A percentile compares a stretch with the other conserved stretches of the same genome.
These are phyloP conservation scores for Turnera subulata DNA, from an alignment of 345 rosid genomes.

Conservation along the genomic window DNA sequence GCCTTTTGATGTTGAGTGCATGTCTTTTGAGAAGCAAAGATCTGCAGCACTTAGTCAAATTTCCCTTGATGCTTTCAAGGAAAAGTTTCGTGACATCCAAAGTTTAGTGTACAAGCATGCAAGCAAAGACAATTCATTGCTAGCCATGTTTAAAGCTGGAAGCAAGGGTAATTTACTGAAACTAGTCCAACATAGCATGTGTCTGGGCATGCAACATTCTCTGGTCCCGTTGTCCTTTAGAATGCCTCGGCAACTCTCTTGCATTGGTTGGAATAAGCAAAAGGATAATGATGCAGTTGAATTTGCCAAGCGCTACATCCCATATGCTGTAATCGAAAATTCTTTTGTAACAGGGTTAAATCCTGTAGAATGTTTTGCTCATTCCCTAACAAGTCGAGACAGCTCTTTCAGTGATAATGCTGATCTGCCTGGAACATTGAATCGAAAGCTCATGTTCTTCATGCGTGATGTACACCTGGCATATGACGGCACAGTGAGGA, in stretches of 20 bases:
- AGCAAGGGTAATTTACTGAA: slow-evolving; percentile 87
- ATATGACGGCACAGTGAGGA: slow-evolving; percentile 88
- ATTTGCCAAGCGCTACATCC: slow-evolving; percentile 54
- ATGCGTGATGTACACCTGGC: slow-evolving; percentile 71
- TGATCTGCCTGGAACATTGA: slow-evolving; percentile 89
- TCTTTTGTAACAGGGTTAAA: slow-evolving; percentile 75
- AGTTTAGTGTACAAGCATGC: slow-evolving; percentile 62
- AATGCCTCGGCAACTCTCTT: slow-evolving; percentile 65
- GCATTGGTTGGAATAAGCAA: slow-evolving; percentile 61
- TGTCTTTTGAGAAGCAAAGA: slow-evolving; percentile 68
- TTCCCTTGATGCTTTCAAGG: slow-evolving; percentile 72
- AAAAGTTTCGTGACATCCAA: slow-evolving; percentile 70
- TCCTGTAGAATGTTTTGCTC: slow-evolving; percentile 78
- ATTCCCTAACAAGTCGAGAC: slow-evolving; percentile 77
- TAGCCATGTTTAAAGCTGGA: slow-evolving; percentile 83
- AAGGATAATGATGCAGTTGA: slow-evolving; percentile 31
- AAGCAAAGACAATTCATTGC: slow-evolving; percentile 51
- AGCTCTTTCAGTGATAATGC: slow-evolving; percentile 91
- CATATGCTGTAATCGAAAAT: slow-evolving; percentile 64
- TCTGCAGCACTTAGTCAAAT: slow-evolving; percentile 68
- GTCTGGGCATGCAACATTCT: slow-evolving; percentile 79
- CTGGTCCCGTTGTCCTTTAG: slow-evolving; percentile 75
- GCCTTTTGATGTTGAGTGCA: slow-evolving; percentile 33
- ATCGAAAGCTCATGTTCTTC: slow-evolving; percentile 77
- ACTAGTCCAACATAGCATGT: slow-evolving; percentile 85